Evolutionary conservation across 768 basidiomycete species (phyloP), one percentile per base, ranked within the genome.

Genomic region (Daedalea quercina): DNA sequence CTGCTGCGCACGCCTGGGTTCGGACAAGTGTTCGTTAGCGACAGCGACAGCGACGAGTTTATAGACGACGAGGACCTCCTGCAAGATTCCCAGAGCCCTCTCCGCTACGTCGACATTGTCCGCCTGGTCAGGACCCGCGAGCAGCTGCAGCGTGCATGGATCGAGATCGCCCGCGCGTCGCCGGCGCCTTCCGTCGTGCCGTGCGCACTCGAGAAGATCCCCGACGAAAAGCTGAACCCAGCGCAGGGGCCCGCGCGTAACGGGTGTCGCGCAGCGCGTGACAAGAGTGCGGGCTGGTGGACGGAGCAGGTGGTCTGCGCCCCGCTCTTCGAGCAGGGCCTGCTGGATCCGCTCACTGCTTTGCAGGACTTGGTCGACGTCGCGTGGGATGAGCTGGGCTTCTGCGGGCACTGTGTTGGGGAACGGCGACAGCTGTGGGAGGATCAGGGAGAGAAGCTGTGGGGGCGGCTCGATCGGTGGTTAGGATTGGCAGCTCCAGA

Each of bases 301-400:
- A 23, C 50, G 3, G 31, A 51, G 52, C 45, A 55, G n/a, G 52
- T 65, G 19, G 40, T 59, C 12, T 44, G 51, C 43, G 54, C 54
- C 13, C 61, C 60, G 1, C 49, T 72, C 37, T 66, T 63, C 45
- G 65, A 65, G 23, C 57, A 62, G 22, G 65, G 63, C 23, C 56
- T 69, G 47, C 58, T 57, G 40, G 72, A 75, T 50, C 67, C 70
- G 15, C 44, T 74, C 26, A 66, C 61, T 46, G 74, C 72, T 15
- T 53, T 76, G 19, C 60, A 68, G 49, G 58, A 52, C 19, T 56
- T 75, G 31, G 54, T 61, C 19, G 62, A 65, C 0, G 58, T 69
- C 55, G 53, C 63, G 15, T 66, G 62, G 65, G 56, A 47, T 45
- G 60, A 57, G 4, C 60, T 64, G 26, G 71, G 68, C 8, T 73